Base-by-base conservation (phyloP, 306 rosid genomes). In the Prunus mume region DNA sequence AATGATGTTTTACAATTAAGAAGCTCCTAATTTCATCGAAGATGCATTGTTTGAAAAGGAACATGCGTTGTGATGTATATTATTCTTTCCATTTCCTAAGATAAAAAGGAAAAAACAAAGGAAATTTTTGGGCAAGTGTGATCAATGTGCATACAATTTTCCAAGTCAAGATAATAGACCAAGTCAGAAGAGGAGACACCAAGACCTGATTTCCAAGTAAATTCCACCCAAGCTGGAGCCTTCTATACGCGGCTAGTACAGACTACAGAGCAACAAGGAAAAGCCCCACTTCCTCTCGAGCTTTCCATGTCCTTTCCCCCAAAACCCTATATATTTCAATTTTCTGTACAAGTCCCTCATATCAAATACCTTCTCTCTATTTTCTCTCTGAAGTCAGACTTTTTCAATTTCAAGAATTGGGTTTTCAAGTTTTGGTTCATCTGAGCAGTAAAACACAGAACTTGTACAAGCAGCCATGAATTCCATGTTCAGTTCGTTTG, bases 401-500 rank as follows among this genome's bases (percentile, higher is more conserved):
- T 43, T 18, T 34, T 24, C 20, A 11, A n/a, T 6, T 61, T 27
- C 56, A 5, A 12, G 63, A 65, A 13, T 55, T 43, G 8, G 66
- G 50, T 55, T 55, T 67, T 41, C 66, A 12, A 63, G 4, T 20
- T 64, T 20, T 17, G 56, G 25, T 15, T 49, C 69, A 24, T 65
- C 47, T 6, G 25, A 18, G 32, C 50, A 11, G 68, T 2, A 15
- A 30, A 30, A 17, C 8, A 18, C 22, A 15, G 2, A 15, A 28
- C 11, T 7, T 18, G 10, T 15, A 38, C 32, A 17, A n/a, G 12
- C 24, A n/a, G 52, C 24, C 69, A 84, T 84, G 87, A 84, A 84
- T 84, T 84, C 87, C 63, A 74, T 83, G 68, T 86, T 86, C 87
- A 83, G 87, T 56, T 74, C 80, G 12, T 86, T 83, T 49, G 89